Evolutionary conservation across 495 filamentous ascomycete genomes (phyloP).

Genomic region (Aspergillus avenaceus): DNA sequence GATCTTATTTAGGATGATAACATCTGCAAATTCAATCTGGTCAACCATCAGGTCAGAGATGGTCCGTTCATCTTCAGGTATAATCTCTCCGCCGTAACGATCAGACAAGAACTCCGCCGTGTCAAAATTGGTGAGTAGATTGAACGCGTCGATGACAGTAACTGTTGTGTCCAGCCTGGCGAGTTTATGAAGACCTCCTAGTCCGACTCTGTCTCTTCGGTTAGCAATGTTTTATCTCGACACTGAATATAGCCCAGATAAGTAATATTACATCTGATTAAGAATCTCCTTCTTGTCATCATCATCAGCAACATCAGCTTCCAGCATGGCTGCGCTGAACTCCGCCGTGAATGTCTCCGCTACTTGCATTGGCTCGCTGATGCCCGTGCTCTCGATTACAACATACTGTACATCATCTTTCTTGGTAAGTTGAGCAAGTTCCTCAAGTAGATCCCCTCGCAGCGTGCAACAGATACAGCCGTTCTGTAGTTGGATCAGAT

Average conservation of each 20-base stretch:
- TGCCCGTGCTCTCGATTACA: constrained; percentile 56
- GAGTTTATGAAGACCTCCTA: constrained; percentile 49
- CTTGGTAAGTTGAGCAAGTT: constrained; percentile 47
- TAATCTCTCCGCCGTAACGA: constrained; percentile 41
- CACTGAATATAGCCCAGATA: neutral
- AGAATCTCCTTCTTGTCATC: constrained; percentile 34
- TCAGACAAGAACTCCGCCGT: constrained; percentile 54
- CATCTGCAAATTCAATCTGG: constrained; percentile 60
- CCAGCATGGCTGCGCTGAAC: constrained; percentile 42
- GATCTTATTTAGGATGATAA: constrained; percentile 55
- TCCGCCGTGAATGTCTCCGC: constrained; percentile 56
- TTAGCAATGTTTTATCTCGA: neutral
- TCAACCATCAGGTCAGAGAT: constrained; percentile 59
- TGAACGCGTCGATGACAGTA: constrained; percentile 57
- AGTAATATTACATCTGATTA: constrained; percentile 29
- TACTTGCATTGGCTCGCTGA: constrained; percentile 61
- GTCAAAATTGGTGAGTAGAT: constrained; percentile 52
- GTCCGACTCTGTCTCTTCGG: constrained; percentile 28
- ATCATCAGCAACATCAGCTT: constrained; percentile 25
- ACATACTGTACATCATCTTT: constrained; percentile 52
- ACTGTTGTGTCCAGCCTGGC: constrained; percentile 56
- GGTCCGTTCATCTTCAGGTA: constrained; percentile 54
- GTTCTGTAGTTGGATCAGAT: constrained; percentile 57
- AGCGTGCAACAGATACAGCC: constrained; percentile 62
- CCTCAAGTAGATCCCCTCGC: constrained; percentile 52